A percentile compares a stretch with the other conserved stretches of the same genome.
Conservation (phyloP, 352 stramenopile species). For the Phytophthora constricta region DNA sequence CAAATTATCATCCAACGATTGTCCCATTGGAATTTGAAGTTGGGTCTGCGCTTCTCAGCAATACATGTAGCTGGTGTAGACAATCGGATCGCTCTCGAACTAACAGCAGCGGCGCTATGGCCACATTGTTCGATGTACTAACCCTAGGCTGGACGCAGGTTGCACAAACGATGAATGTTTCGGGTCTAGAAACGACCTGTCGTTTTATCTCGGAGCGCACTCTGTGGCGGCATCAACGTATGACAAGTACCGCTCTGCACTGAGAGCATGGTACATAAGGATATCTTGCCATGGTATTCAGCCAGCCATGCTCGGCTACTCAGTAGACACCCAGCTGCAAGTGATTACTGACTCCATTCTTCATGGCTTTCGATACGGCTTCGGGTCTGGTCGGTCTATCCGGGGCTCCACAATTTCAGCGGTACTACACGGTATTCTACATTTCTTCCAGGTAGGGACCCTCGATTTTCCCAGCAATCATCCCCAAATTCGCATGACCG, state of each 20-base stretch:
- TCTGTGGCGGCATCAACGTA: constrained; percentile 12
- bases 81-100: constrained; percentile 10
- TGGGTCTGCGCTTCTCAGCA: constrained; percentile 13
- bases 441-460: constrained; percentile 11
- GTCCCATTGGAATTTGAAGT: neutral
- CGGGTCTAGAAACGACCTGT: constrained; percentile 7
- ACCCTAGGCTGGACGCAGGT: constrained; percentile 12
- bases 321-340: neutral
- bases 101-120: neutral
- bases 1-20: constrained; percentile 12
- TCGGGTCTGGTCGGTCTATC: neutral
- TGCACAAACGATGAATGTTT: neutral
- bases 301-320: neutral
- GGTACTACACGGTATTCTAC: neutral
- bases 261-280: neutral
- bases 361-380: constrained; percentile 9
- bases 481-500: constrained; percentile 23
- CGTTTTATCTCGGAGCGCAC: constrained; percentile 17
- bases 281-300: constrained; percentile 1
- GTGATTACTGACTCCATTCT: constrained; percentile 15
- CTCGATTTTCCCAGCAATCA: constrained; percentile 6
- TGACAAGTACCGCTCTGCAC: neutral
- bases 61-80: constrained; percentile 2
- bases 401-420: neutral
- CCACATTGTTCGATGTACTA: constrained; percentile 10